These are phyloP conservation scores for Fusarium pseudonygamai DNA, from an alignment of 2,329 filamentous ascomycete genomes.

Conservation along the genomic window DNA sequence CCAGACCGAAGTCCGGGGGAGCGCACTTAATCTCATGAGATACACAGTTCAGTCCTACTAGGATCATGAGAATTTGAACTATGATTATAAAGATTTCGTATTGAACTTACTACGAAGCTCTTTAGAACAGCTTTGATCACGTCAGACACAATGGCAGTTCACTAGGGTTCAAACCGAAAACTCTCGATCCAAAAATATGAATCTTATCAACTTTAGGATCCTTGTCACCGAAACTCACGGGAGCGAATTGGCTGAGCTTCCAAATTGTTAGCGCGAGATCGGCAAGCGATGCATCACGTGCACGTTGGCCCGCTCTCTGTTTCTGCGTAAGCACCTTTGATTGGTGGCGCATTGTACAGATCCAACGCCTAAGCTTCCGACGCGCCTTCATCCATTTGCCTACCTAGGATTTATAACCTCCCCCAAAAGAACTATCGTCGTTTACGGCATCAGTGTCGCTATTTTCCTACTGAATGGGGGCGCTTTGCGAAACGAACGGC, in stretches of 20 bases:
- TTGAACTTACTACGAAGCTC: slow-evolving; percentile 21
- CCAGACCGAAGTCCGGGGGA: slow-evolving; percentile 39
- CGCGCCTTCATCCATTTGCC: slow-evolving; percentile 9
- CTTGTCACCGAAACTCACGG: slow-evolving; percentile 6
- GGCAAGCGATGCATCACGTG: slow-evolving; percentile 25
- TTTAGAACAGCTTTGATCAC: background rate
- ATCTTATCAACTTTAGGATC: slow-evolving; percentile 9
- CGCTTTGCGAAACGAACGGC: background rate
- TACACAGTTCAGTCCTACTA: slow-evolving; percentile 11
- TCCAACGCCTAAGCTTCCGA: slow-evolving; percentile 8
- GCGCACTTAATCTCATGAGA: slow-evolving; percentile 36
- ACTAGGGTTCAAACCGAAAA: background rate
- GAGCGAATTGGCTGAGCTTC: background rate
- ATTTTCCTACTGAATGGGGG: slow-evolving; percentile 4
- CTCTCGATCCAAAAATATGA: slow-evolving; percentile 19
- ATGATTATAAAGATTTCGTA: background rate
- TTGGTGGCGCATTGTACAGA: slow-evolving; percentile 35
- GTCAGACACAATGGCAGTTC: slow-evolving; percentile 1
- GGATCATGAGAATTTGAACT: slow-evolving; percentile 12
- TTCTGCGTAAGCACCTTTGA: background rate
- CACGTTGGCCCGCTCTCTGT: background rate
- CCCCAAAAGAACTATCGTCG: background rate
- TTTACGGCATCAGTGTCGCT: background rate
- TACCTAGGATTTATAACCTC: background rate
- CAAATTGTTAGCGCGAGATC: background rate